Base-by-base conservation (phyloP, 2,329 filamentous ascomycete species). In the Emydomyces testavorans region DNA sequence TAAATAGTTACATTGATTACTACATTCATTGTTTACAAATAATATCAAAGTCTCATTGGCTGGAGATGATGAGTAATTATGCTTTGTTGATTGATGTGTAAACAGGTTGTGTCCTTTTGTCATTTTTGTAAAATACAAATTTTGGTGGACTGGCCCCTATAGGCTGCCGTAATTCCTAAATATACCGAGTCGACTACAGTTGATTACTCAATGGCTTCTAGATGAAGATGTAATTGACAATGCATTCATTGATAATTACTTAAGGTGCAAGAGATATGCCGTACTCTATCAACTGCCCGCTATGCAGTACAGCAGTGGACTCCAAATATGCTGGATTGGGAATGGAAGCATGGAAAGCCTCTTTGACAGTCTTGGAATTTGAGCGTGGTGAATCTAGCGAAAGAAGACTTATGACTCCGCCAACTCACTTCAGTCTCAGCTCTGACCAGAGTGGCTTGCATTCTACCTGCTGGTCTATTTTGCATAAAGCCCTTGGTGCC, bases 401-500 rank as follows among this genome's bases (percentile, higher is more conserved):
- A 13, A 16, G n/a, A 36, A 32, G 6, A 20, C 41, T 32, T 15
- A 20, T 24, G 23, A 35, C 35, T 39, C 36, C 36, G 7, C 29
- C 45, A 10, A 41, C 10, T 34, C 21, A 21, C 21, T 40, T 21
- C 28, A 20, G 4, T 10, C 23, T 39, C 24, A 6, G 39, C 13
- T 29, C 5, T 6, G 16, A 18, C 2, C 24, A 35, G 21, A 13
- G 36, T 31, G 18, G 20, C n/a, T 28, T 23, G 6, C 42, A 50
- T 50, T 34, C 41, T n/a, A 24, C 23, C 21, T 50, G 48, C 24
- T 50, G 42, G 48, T 34, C 21, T n/a, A 36, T 50, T n/a, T n/a
- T 50, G 28, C 10, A 16, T 11, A 46, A 35, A n/a, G 26, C 26
- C 10, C 13, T 50, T 41, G 11, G 6, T 11, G 13, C 34, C 7